These are phyloP conservation scores for Phytophthora citricola DNA, from an alignment of 352 stramenopile species.

Conservation along the genomic window DNA sequence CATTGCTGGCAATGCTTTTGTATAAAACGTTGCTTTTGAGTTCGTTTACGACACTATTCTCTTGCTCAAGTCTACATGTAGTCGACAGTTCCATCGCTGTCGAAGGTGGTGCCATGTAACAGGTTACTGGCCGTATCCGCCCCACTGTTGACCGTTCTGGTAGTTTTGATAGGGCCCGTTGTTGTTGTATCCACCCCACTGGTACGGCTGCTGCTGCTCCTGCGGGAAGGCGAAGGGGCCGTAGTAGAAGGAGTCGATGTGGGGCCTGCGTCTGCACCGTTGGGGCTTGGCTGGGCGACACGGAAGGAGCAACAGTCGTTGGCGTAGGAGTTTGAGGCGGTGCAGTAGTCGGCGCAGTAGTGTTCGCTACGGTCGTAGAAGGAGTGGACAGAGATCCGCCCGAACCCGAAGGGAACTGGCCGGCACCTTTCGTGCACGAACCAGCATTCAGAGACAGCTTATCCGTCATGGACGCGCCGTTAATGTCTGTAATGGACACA, in stretches of 20 bases:
- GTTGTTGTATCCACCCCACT: conserved; percentile 1
- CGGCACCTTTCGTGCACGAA: conserved; percentile 43
- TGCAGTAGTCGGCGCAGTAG: background rate
- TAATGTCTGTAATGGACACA: conserved; percentile 54
- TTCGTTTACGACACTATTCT: no score
- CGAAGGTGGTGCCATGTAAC: background rate
- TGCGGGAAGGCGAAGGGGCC: background rate
- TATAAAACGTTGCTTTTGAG: no score
- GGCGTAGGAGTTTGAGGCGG: background rate
- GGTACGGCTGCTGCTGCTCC: background rate
- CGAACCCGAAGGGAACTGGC: conserved; percentile 44
- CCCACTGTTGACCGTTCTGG: conserved; percentile 2
- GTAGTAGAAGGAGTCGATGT: background rate
- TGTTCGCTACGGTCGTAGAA: conserved; percentile 17
- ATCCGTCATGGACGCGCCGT: conserved; percentile 48
- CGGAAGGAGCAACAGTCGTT: background rate
- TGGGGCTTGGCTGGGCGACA: background rate
- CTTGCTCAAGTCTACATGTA: background rate
- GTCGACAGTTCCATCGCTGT: conserved; percentile 6
- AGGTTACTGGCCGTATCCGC: background rate
- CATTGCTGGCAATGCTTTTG: background rate
- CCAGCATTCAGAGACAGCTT: conserved; percentile 46
- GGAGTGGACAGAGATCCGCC: conserved; percentile 12
- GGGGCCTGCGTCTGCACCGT: conserved; percentile 4
- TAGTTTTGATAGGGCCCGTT: background rate